Evolutionary conservation across 345 rosid genomes (phyloP), one percentile per base, ranked within the genome.

Genomic region (Abelmoschus esculentus): DNA sequence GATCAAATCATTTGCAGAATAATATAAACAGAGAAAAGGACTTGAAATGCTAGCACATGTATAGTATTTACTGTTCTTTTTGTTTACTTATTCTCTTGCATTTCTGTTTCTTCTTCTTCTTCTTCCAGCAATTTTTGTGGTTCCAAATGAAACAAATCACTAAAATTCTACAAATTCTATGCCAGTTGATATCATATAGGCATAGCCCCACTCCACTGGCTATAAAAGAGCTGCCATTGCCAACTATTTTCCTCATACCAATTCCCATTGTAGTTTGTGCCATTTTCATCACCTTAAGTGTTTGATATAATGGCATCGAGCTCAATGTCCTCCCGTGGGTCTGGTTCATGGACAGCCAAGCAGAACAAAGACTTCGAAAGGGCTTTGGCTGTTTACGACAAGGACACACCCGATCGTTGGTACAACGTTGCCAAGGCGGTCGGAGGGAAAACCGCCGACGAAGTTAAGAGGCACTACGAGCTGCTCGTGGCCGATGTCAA

Each of bases 361-460:
- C 89, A 95, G 78, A 88, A 95, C 96, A 91, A 95, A 78, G 96
- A 89, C 71, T 95, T 95, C 40, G 99, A 95, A 81, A 84, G 75
- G 80, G 99, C 97, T 1, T 83, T 95, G 79, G 99, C 97, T 6
- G 86, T 83, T 69, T 91, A 83, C 28, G 99, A 95, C 82, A 81
- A 79, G 82, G 99, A 95, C 76, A 91, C 99, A 7, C 99, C 97
- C 1, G 96, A 91, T 83, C 95, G 99, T 52, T 95, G 99, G 99
- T 55, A 77, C 75, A 95, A 95, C 82, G 89, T 95, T 57, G 97
- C 99, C 74, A 87, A 66, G 78, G 96, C 96, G 0, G 99, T 95
- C 52, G 96, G 86, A 29, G 96, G 89, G 13, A 95, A 81, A 75
- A 95, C 96, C 36, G 84, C 90, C 0, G 97, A 93, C 28, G 96